phyloP scores from a whole-genome alignment of 2,329 filamentous ascomycete species.

The Lachnellula occidentalis region DNA sequence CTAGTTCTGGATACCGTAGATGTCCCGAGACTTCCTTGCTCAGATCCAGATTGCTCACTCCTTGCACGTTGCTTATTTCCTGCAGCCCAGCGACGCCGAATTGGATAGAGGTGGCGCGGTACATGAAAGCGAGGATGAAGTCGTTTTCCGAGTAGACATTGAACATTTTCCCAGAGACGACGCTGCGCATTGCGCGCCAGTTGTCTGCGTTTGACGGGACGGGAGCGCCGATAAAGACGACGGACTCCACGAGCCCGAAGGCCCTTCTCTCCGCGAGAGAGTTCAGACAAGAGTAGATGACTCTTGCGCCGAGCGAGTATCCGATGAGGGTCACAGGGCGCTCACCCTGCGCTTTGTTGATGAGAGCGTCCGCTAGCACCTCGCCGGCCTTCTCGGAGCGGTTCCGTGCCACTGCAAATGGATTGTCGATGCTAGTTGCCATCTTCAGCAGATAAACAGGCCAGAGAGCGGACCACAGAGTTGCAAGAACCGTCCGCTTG shows the following conservation, averaged over 20 bases:
- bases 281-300: constrained; percentile 59
- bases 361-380: constrained; percentile 58
- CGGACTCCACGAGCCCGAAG: constrained; percentile 61
- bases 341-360: constrained; percentile 70
- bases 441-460: constrained; percentile 46
- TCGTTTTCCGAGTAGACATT: constrained; percentile 88
- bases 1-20: constrained; percentile 60
- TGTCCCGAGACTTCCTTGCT: constrained; percentile 62
- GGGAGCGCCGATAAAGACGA: constrained; percentile 75
- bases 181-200: constrained; percentile 73
- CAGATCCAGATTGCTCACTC: constrained; percentile 51
- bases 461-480: constrained; percentile 43
- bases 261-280: constrained; percentile 54
- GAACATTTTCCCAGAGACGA: constrained; percentile 77
- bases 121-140: constrained; percentile 82
- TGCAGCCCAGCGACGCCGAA: constrained; percentile 83
- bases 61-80: constrained; percentile 58
- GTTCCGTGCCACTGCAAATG: constrained; percentile 53
- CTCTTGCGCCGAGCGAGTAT: constrained; percentile 55
- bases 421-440: constrained; percentile 52
- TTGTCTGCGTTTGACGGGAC: constrained; percentile 65
- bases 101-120: constrained; percentile 74
- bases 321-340: constrained; percentile 57
- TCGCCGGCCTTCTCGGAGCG: constrained; percentile 56
- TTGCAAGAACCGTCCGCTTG: constrained; percentile 43